These are phyloP conservation scores for Termitomyces sp. DNA, from an alignment of 768 basidiomycete genomes.

Conservation along the genomic window DNA sequence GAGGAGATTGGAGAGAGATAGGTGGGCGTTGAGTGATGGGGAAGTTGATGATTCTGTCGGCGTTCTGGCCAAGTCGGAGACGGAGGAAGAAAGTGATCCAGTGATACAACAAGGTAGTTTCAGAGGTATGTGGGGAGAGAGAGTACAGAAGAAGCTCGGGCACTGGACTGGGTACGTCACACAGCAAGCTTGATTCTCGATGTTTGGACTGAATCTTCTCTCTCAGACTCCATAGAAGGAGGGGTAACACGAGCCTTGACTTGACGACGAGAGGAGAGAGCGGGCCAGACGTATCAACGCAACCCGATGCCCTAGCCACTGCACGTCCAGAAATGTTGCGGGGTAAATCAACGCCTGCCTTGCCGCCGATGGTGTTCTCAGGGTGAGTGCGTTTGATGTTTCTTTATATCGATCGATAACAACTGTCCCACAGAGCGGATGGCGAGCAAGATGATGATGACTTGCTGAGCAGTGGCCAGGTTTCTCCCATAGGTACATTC, in stretches of 20 bases:
- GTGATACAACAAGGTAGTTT: slow-evolving; percentile 20
- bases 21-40: slow-evolving; percentile 35
- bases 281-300: not conserved
- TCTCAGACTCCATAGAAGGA: slow-evolving; percentile 21
- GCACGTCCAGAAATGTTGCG: slow-evolving; percentile 7
- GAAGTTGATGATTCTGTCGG: slow-evolving; percentile 27
- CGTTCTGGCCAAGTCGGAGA: slow-evolving; percentile 26
- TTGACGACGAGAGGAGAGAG: slow-evolving; percentile 10
- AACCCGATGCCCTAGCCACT: slow-evolving; percentile 2
- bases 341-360: slow-evolving; percentile 23
- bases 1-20: slow-evolving; percentile 14
- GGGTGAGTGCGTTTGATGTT: slow-evolving; percentile 15
- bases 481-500: slow-evolving; percentile 61
- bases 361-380: slow-evolving; percentile 27
- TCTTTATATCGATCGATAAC: not conserved
- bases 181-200: not conserved
- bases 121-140: slow-evolving; percentile 38
- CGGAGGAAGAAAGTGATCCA: slow-evolving; percentile 43
- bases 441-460: slow-evolving; percentile 51
- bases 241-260: slow-evolving; percentile 16
- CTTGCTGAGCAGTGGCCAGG: slow-evolving; percentile 74
- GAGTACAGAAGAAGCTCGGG: slow-evolving; percentile 39
- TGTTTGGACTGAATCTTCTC: not conserved
- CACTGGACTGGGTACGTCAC: slow-evolving; percentile 39
- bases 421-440: not conserved